Evolutionary conservation across 2,329 filamentous ascomycete genomes (phyloP).

Genomic region (Aspergillus fischeri): DNA sequence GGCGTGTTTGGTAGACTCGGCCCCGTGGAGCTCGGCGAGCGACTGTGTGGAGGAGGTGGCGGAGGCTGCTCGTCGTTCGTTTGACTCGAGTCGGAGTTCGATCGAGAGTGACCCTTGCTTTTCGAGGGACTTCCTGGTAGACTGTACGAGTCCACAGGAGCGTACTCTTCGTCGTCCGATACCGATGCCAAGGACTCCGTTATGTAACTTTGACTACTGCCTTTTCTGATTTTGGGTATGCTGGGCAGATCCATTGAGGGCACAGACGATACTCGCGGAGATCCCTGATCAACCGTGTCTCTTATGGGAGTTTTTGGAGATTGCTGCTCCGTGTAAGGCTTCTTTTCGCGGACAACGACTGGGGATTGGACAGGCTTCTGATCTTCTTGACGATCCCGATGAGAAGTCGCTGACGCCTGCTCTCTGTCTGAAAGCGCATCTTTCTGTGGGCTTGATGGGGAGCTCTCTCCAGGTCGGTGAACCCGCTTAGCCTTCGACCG

Average conservation of each 20-base stretch:
- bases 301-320: conserved; percentile 24
- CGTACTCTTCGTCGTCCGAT: conserved; percentile 28
- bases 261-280: conserved; percentile 42
- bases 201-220: conserved; percentile 33
- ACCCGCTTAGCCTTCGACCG: conserved; percentile 39
- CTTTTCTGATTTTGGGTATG: conserved; percentile 41
- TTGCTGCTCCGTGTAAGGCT: conserved; percentile 14
- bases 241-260: conserved; percentile 44
- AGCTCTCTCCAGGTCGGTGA: conserved; percentile 35
- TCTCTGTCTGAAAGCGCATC: conserved; percentile 6
- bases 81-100: conserved; percentile 22
- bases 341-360: conserved; percentile 9
- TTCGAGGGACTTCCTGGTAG: conserved; percentile 23
- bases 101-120: conserved; percentile 22
- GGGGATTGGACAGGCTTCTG: conserved; percentile 4
- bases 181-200: conserved; percentile 20
- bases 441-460: conserved; percentile 23
- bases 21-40: conserved; percentile 48
- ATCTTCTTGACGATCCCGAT: conserved; percentile 5
- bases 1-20: conserved; percentile 43
- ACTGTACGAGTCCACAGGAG: conserved; percentile 16
- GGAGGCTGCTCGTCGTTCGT: conserved; percentile 32
- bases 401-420: conserved; percentile 7
- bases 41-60: conserved; percentile 47
- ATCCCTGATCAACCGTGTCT: conserved; percentile 26